Evolutionary conservation across 2,329 filamentous ascomycete genomes (phyloP).

Genomic region (Colletotrichum eremochloae): DNA sequence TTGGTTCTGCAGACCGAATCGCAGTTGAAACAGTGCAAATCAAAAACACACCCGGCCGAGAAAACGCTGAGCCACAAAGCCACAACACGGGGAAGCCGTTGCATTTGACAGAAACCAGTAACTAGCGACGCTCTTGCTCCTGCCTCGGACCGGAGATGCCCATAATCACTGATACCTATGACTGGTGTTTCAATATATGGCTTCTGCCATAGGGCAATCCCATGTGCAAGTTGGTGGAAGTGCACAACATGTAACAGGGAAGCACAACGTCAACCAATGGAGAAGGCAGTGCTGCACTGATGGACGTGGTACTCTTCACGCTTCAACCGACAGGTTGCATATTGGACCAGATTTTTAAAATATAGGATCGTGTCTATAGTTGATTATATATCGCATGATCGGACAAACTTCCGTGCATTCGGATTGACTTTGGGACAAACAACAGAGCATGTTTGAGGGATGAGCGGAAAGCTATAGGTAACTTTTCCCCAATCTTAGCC

Average conservation of each 20-base stretch:
- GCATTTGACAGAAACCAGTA: not conserved
- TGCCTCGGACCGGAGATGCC: no score
- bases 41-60: not conserved
- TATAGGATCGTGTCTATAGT: not conserved
- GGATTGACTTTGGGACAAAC: conserved; percentile 20
- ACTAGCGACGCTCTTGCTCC: not conserved
- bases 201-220: not conserved
- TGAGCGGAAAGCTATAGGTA: conserved; percentile 1
- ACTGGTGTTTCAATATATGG: not conserved
- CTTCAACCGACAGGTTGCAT: not conserved
- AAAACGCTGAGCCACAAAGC: not conserved
- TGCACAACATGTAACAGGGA: not conserved
- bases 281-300: no score
- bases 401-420: not conserved
- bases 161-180: not conserved
- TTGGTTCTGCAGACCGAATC: not conserved
- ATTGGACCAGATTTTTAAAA: not conserved
- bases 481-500: conserved; percentile 40
- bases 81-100: conserved; percentile 12
- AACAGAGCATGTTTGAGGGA: not conserved
- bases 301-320: not conserved
- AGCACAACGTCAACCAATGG: no score
- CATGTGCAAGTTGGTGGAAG: not conserved
- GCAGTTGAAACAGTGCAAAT: not conserved
- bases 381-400: not conserved